Percentiles rank a stretch among this genome's conserved stretches.
Conservation (phyloP, 2,329 filamentous ascomycete genomes). For the Penicillium sp. region DNA sequence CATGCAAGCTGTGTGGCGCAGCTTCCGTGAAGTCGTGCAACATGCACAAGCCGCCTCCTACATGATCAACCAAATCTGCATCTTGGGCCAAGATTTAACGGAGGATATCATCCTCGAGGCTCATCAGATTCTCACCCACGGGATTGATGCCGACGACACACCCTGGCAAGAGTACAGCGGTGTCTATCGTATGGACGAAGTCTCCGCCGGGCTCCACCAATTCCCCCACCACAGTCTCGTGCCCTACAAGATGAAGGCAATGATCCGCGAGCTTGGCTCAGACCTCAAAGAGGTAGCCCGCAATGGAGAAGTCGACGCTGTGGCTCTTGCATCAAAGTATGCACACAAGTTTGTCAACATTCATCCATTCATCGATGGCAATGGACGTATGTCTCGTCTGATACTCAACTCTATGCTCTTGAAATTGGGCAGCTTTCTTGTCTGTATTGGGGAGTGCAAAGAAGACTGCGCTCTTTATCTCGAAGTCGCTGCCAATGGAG, state of each 20-base stretch:
- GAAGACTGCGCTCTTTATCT: neutral
- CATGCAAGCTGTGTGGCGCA: neutral
- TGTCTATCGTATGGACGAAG: conserved; percentile 4
- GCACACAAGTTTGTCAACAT: conserved; percentile 7
- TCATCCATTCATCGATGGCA: conserved; percentile 9
- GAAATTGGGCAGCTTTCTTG: neutral
- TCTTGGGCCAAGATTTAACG: neutral
- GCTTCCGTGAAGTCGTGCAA: conserved; percentile 2
- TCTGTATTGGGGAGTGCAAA: conserved; percentile 3
- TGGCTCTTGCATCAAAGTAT: conserved; percentile 7
- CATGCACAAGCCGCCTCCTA: conserved; percentile 2
- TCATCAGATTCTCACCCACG: conserved; percentile 1
- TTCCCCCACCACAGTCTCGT: conserved; percentile 4
- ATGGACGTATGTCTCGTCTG: conserved; percentile 9
- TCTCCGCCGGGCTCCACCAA: neutral
- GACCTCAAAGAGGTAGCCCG: conserved; percentile 1
- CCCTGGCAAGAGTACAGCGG: conserved; percentile 8
- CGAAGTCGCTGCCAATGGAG: neutral
- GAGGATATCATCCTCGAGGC: conserved; percentile 5
- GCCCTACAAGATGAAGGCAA: conserved; percentile 3
- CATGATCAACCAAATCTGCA: neutral
- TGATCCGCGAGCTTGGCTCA: conserved; percentile 6
- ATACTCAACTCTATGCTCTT: conserved; percentile 3
- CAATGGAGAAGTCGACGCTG: conserved; percentile 1
- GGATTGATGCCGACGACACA: neutral